These are phyloP conservation scores for Paradendryphiella salina DNA, from an alignment of 2,329 filamentous ascomycete species.

Conservation along the genomic window DNA sequence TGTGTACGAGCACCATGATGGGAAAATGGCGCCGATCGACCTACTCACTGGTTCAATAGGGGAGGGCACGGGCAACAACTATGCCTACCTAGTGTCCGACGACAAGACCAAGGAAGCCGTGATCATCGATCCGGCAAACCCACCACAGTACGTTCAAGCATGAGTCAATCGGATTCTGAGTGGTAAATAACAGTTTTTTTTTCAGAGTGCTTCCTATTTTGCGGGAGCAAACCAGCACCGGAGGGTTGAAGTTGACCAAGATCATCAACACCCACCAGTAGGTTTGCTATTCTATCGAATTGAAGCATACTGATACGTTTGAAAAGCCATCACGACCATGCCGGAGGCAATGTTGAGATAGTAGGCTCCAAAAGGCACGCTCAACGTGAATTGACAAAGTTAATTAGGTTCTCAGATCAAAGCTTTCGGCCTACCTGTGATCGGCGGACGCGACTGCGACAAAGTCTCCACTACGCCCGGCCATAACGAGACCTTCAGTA, in stretches of 20 bases:
- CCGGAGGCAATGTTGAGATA: slow-evolving; percentile 84
- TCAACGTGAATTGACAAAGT: not conserved
- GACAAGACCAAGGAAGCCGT: slow-evolving; percentile 56
- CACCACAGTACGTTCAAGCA: slow-evolving; percentile 65
- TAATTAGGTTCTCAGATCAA: slow-evolving; percentile 52
- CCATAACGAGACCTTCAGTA: slow-evolving; percentile 75
- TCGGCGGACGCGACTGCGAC: slow-evolving; percentile 85
- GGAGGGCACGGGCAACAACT: slow-evolving; percentile 79
- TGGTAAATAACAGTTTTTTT: not conserved
- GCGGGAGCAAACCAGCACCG: slow-evolving; percentile 70
- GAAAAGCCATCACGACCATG: slow-evolving; percentile 85
- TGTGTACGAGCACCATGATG: slow-evolving; percentile 64
- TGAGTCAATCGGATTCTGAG: not conserved
- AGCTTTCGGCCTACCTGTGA: slow-evolving; percentile 69
- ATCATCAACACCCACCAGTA: slow-evolving; percentile 99
- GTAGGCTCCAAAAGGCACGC: slow-evolving; percentile 50
- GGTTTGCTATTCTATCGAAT: slow-evolving; percentile 40
- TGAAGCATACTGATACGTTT: slow-evolving; percentile 8
- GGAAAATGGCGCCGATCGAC: not conserved
- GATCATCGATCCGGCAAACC: slow-evolving; percentile 79
- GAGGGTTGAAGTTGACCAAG: slow-evolving; percentile 78
- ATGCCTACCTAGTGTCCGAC: slow-evolving; percentile 68
- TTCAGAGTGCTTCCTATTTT: slow-evolving; percentile 65
- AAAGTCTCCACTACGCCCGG: slow-evolving; percentile 75
- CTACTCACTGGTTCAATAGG: slow-evolving; percentile 53